Base-by-base conservation (phyloP, 164 flowering plant species). In the Dillenia turbinata region DNA sequence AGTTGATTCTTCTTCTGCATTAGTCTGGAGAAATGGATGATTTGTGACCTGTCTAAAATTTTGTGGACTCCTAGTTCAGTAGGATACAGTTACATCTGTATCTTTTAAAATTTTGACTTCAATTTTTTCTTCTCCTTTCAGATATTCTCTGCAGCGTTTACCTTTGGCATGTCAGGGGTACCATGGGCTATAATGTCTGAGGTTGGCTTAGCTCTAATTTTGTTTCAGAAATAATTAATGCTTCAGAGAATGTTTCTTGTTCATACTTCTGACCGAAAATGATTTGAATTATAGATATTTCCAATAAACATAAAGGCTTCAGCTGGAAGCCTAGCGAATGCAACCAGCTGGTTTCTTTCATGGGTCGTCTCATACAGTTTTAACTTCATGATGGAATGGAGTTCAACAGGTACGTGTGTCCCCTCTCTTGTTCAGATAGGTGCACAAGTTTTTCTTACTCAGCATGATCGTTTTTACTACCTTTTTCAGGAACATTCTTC, bases 131-230 rank as follows among this genome's bases (percentile, higher is more conserved):
- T 17, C 15, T 60, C 15, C 22, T 9, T 62, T 16, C 61, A 87
- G 96, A 60, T 83, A 17, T 88, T 60, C 51, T 75, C 80, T 11
- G 92, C 90, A 63, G 83, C 86, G 8, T 90, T 84, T 74, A 79
- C 92, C 49, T 59, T 90, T 45, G 97, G 97, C 67, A 77, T 90
- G 89, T 92, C 89, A 73, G 94, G 3, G 26, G 85, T 90, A 59
- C 95, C 97, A 9, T 90, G 97, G 97, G 86, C 88, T 55, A 85
- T 88, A 67, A 86, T 90, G 95, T 90, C 97, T 4, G 94, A 90
- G 92, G 97, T 78, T 70, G 4, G 63, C 51, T 43, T 26, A 26
- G 15, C 10, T 59, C 17, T 26, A 1, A 26, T 26, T 26, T 1
- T 26, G 40, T 26, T 26, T 26, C 40, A 26, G 40, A 26, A 26